Percentiles rank a stretch among this genome's conserved stretches.
phyloP scores from a whole-genome alignment of 768 basidiomycete species.

The Lyophyllum atratum region DNA sequence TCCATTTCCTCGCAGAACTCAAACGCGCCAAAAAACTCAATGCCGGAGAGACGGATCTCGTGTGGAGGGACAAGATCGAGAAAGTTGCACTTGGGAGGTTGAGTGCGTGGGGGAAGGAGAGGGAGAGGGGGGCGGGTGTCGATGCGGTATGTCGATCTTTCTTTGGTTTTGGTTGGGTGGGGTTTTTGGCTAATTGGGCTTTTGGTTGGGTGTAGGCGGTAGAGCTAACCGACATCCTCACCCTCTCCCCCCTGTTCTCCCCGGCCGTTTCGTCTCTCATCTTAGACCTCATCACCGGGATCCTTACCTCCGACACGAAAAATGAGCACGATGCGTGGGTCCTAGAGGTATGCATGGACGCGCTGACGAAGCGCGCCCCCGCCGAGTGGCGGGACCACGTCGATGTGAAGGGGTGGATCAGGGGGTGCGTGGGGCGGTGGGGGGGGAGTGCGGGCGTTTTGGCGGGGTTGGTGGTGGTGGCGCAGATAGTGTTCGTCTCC shows the following conservation, averaged over 20 bases:
- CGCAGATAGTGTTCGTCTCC: constrained; percentile 44
- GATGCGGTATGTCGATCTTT: constrained; percentile 36
- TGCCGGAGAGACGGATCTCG: constrained; percentile 49
- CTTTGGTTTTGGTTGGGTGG: neutral
- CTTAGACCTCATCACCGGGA: constrained; percentile 43
- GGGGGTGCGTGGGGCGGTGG: constrained; percentile 50
- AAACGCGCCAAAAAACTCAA: constrained; percentile 49
- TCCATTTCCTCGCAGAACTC: constrained; percentile 55
- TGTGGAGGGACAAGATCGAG: constrained; percentile 59
- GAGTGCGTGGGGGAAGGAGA: constrained; percentile 37
- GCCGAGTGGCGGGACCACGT: constrained; percentile 49
- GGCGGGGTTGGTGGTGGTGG: constrained; percentile 51
- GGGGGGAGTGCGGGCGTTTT: constrained; percentile 58
- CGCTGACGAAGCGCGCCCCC: constrained; percentile 44
- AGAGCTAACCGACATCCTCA: constrained; percentile 56
- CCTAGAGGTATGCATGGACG: constrained; percentile 59
- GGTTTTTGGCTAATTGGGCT: neutral
- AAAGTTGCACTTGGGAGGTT: constrained; percentile 48
- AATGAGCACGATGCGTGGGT: constrained; percentile 43
- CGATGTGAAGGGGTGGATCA: constrained; percentile 53
- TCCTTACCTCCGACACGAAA: constrained; percentile 34
- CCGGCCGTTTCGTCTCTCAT: constrained; percentile 41
- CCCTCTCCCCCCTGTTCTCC: constrained; percentile 54
- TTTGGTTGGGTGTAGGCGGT: constrained; percentile 35
- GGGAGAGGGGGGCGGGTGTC: constrained; percentile 38